These are phyloP conservation scores for Cinnamomum chago DNA, from an alignment of 164 flowering plant species.

Conservation along the genomic window DNA sequence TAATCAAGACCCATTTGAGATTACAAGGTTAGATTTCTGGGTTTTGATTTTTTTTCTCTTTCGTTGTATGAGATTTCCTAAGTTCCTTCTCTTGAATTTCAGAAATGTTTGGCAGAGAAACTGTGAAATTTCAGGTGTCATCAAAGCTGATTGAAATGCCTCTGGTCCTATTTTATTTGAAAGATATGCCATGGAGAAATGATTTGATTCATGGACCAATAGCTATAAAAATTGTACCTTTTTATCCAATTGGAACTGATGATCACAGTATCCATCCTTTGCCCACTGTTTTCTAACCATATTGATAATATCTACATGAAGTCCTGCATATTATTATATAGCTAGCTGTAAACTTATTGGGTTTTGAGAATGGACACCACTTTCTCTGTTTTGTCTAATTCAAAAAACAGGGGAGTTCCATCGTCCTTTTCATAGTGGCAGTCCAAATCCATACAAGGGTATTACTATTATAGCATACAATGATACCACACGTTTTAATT, in stretches of 20 bases:
- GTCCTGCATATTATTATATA: too few relatives aligned
- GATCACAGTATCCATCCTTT: too few relatives aligned
- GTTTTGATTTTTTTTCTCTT: constrained; percentile 5
- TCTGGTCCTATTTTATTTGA: neutral
- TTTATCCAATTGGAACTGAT: neutral
- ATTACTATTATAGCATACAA: too few relatives aligned
- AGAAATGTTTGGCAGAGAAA: neutral
- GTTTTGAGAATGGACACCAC: too few relatives aligned
- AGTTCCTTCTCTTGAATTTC: neutral
- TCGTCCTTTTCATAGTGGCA: too few relatives aligned
- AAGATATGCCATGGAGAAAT: neutral
- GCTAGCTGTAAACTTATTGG: too few relatives aligned
- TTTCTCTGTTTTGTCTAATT: too few relatives aligned
- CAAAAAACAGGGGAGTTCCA: too few relatives aligned
- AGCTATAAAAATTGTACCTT: neutral
- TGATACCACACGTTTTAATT: too few relatives aligned
- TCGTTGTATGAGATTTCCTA: neutral
- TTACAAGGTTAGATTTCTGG: constrained; percentile 26
- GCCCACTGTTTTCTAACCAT: too few relatives aligned
- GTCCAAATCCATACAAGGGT: too few relatives aligned
- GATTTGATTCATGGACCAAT: neutral
- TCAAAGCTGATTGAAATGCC: neutral
- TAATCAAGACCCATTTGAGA: constrained; percentile 16
- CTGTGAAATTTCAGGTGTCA: neutral
- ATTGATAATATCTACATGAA: too few relatives aligned